Evolutionary conservation across 805 yeast genomes (phyloP), one percentile per base, ranked within the genome.

Genomic region (Wickerhamiella kurtzmanii): DNA sequence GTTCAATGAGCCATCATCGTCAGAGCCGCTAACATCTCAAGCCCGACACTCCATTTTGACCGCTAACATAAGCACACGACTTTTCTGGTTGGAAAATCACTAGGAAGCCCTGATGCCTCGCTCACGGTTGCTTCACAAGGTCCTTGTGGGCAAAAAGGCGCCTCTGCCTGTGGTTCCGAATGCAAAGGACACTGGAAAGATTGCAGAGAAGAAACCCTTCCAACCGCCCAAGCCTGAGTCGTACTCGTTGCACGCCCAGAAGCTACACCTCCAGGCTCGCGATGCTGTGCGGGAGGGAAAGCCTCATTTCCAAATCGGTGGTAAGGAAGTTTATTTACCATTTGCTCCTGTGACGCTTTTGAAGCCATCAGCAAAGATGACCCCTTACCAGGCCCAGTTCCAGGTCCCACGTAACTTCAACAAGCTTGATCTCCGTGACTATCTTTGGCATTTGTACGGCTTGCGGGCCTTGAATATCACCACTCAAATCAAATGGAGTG

Each of bases 331-430:
- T 8, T 88, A 77, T 62, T 83, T 89, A 63, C 98, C 98, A 28
- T 77, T 78, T 51, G 95, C 94, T 1, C 72, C 89, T 51, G 71
- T 89, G 36, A 76, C 83, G 44, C 69, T 89, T 28, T 67, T 92
- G 52, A 75, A 95, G 60, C 95, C 96, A 15, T 83, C 83, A 59
- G 96, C 97, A n/a, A 84, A 84, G 60, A 95, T 85, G 65, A 83
- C 96, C 0, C 99, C 99, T 43, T 88, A 83, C 67, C 96, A 87
- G 65, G 97, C 97, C 44, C 87, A 86, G 63, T 92, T 92, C 65
- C 77, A 84, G 53, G 98, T 94, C 17, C 98, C 99, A 15, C 77
- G 82, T 60, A 77, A 84, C 47, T 88, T 92, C 73, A 92, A 92
- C 70, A 89, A 88, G 64, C 71, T 92, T 68, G 97, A 89, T 64